Conservation (phyloP, 2,329 filamentous ascomycete species). For the Alternaria viburni region DNA sequence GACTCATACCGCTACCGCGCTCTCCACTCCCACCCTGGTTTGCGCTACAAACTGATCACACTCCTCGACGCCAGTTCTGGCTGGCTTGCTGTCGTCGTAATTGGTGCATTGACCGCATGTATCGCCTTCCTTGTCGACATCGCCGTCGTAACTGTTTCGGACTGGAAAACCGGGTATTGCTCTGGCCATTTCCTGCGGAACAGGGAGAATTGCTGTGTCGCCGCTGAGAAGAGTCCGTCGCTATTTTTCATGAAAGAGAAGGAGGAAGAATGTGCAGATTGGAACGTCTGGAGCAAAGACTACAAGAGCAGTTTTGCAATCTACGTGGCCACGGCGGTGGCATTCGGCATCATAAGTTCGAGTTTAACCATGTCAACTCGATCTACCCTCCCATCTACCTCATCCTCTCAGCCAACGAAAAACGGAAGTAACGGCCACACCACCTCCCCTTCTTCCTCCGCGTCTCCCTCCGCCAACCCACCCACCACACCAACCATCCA, state of each 20-base stretch:
- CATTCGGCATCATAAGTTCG: slow-evolving; percentile 58
- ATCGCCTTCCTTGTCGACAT: slow-evolving; percentile 64
- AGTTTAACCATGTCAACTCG: slow-evolving; percentile 59
- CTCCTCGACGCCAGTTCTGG: slow-evolving; percentile 60
- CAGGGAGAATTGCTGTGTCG: slow-evolving; percentile 58
- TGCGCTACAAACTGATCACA: slow-evolving; percentile 50
- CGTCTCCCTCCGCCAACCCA: not conserved
- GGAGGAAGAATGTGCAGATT: slow-evolving; percentile 47
- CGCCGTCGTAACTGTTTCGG: slow-evolving; percentile 60
- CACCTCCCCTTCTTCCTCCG: slow-evolving; percentile 5
- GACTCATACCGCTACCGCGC: slow-evolving; percentile 61
- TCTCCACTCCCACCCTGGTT: slow-evolving; percentile 52
- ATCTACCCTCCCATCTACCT: slow-evolving; percentile 55
- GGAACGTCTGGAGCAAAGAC: slow-evolving; percentile 53
- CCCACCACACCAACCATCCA: slow-evolving; percentile 18
- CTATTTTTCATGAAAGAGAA: not conserved
- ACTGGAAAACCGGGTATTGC: slow-evolving; percentile 66
- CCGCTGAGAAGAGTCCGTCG: slow-evolving; percentile 23
- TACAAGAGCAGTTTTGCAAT: slow-evolving; percentile 55
- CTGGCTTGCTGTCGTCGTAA: slow-evolving; percentile 62
- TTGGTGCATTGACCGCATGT: slow-evolving; percentile 61
- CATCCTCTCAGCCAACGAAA: slow-evolving; percentile 17
- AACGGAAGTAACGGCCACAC: slow-evolving; percentile 4
- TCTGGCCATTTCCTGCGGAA: slow-evolving; percentile 53
- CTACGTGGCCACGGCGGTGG: slow-evolving; percentile 57